Evolutionary conservation across 768 basidiomycete species (phyloP).

Genomic region (Lentinula detonsa): DNA sequence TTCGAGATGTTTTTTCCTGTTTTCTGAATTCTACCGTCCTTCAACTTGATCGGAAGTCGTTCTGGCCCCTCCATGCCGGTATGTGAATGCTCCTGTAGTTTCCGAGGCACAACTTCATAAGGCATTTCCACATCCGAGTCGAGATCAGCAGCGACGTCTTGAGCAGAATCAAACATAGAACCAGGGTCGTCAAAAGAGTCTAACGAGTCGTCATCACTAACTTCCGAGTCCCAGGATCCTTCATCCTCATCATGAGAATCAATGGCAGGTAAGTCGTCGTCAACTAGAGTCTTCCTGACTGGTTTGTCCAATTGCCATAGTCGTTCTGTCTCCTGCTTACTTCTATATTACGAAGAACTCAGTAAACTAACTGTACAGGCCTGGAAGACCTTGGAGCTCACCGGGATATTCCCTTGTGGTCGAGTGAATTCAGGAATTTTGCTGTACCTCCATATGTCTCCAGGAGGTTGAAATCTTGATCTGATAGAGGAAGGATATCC

Average conservation of each 20-base stretch:
- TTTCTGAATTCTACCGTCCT: conserved; percentile 69
- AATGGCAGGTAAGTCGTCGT: conserved; percentile 64
- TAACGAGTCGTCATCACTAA: conserved; percentile 25
- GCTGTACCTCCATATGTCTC: conserved; percentile 57
- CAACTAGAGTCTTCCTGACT: conserved; percentile 29
- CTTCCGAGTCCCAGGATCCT: conserved; percentile 38
- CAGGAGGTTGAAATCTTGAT: conserved; percentile 63
- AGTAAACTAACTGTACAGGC: neutral
- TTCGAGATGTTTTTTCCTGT: conserved; percentile 36
- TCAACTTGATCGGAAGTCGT: conserved; percentile 81
- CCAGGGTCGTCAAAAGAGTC: conserved; percentile 25
- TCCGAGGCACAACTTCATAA: conserved; percentile 63
- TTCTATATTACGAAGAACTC: conserved; percentile 39
- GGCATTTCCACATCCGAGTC: conserved; percentile 70
- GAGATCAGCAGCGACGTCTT: conserved; percentile 21
- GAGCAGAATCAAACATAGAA: conserved; percentile 19
- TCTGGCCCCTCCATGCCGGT: conserved; percentile 45
- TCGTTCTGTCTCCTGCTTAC: conserved; percentile 75
- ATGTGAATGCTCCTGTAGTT: conserved; percentile 38
- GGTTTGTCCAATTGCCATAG: conserved; percentile 65
- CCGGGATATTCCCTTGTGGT: conserved; percentile 79
- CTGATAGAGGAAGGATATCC: conserved; percentile 51
- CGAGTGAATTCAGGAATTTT: conserved; percentile 65
- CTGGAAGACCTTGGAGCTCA: conserved; percentile 23
- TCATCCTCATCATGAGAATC: conserved; percentile 62